Evolutionary conservation across 345 rosid genomes (phyloP), one percentile per base, ranked within the genome.

Genomic region (Jatropha curcas): DNA sequence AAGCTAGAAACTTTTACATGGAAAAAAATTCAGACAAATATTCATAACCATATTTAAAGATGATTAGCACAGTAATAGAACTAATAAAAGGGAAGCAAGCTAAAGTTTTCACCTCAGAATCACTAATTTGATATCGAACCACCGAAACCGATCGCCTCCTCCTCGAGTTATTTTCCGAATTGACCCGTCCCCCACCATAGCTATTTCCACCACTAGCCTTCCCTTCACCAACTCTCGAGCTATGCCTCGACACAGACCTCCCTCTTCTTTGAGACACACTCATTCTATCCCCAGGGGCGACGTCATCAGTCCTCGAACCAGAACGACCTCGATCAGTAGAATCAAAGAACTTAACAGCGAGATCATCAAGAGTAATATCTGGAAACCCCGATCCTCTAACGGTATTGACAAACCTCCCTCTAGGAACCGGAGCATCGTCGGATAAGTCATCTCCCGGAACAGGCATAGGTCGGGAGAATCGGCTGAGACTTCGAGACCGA

Each of bases 361-460:
- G 91, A 80, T 91, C 96, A 60, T 95, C 96, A 67, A 95, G 94
- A 78, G 90, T 91, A 51, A 88, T 83, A 80, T 95, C 99, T 22
- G 87, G 86, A 70, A 91, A 86, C 16, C 86, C 90, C 46, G 98
- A 87, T n/a, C 98, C 99, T 71, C 99, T 85, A 0, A 82, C 71
- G 53, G 85, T 92, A 78, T 87, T 95, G 7, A 95, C 99, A 71
- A 95, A 92, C 88, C 80, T 86, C 10, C 91, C 92, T 43, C 81
- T 84, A 25, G 96, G 90, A 64, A 82, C 81, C 27, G 79, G 73
- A 8, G 65, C 68, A 39, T 88, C 91, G 12, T 76, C 82, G 11
- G 73, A 53, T 63, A 76, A 78, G 28, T 74, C 80, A 17, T 82
- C 84, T 14, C 28, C 7, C 4, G 76, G 79, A 20, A 67, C 83